Evolutionary conservation across 202 grass and related monocot genomes (phyloP).

Genomic region (Cymbopogon flexuosus): DNA sequence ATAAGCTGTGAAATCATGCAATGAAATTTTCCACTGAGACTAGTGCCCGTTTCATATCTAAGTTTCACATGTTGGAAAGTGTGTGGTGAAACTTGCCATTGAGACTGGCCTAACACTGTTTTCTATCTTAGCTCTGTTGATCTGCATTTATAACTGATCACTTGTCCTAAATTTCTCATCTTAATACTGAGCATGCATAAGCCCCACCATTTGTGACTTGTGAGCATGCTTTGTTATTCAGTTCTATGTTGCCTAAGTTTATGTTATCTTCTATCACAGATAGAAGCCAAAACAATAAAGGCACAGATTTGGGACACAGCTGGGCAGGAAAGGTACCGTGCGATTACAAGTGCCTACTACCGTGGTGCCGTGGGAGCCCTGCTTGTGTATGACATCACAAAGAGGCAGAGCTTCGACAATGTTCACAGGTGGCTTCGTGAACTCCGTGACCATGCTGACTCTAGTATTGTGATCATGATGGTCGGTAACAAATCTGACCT

Average conservation of each 20-base stretch:
- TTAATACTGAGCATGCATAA: background rate
- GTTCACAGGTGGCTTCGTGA: slow-evolving; percentile 73
- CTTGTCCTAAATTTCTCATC: background rate
- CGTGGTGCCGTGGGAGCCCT: slow-evolving; percentile 68
- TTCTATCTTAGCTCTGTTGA: background rate
- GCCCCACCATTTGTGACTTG: background rate
- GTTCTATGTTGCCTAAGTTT: background rate
- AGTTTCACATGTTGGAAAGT: no score
- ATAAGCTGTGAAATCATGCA: no score
- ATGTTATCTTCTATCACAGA: slow-evolving; percentile 31
- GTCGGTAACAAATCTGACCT: slow-evolving; percentile 70
- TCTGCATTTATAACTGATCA: background rate
- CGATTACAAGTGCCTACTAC: slow-evolving; percentile 78
- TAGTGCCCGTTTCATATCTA: no score
- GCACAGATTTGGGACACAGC: slow-evolving; percentile 86
- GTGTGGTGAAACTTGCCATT: no score
- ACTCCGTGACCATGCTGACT: slow-evolving; percentile 63
- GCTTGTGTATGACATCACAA: slow-evolving; percentile 82
- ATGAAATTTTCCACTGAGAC: no score
- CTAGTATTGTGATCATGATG: slow-evolving; percentile 77
- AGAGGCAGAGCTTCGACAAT: slow-evolving; percentile 70
- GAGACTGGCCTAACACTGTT: no score
- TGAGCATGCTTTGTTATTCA: background rate
- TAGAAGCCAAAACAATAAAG: slow-evolving; percentile 75
- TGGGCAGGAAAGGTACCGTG: slow-evolving; percentile 79